A percentile compares a stretch with the other conserved stretches of the same genome.
Conservation (phyloP, 2,329 filamentous ascomycete species). For the Dactylella cylindrospora region DNA sequence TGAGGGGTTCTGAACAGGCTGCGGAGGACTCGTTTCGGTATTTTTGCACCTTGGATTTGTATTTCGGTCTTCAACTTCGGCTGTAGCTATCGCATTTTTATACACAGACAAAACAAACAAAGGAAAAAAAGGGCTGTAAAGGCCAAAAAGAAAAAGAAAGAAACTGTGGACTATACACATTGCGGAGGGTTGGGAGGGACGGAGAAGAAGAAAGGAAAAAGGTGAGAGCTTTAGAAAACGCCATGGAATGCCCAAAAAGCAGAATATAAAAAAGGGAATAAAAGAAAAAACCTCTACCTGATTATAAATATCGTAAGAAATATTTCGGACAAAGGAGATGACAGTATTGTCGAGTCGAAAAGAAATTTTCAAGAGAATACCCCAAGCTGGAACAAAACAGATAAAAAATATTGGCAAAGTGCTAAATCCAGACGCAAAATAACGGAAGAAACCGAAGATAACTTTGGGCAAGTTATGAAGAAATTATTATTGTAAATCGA, state of each 20-base stretch:
- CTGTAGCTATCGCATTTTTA: too few species aligned
- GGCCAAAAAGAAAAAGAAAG: slow-evolving; percentile 6
- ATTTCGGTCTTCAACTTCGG: too few species aligned
- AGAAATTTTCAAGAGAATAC: slow-evolving; percentile 9
- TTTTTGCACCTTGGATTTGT: too few species aligned
- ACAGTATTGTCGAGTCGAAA: slow-evolving; percentile 18
- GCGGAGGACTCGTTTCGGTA: too few species aligned
- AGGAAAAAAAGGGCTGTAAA: background rate
- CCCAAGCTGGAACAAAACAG: background rate
- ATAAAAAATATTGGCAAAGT: too few species aligned
- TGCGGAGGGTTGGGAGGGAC: background rate
- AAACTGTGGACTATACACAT: slow-evolving; percentile 23
- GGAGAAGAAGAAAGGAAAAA: slow-evolving; percentile 3
- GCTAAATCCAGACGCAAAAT: background rate
- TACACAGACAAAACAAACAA: slow-evolving; percentile 25
- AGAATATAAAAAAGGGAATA: slow-evolving; percentile 13
- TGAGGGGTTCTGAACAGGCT: too few species aligned
- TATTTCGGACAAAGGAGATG: slow-evolving; percentile 10
- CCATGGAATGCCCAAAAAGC: slow-evolving; percentile 40
- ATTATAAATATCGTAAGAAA: slow-evolving; percentile 16
- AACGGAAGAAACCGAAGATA: background rate
- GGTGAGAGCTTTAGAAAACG: slow-evolving; percentile 23
- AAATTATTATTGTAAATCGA: too few species aligned
- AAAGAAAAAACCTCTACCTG: slow-evolving; percentile 31
- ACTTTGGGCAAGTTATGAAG: slow-evolving; percentile 1